A percentile compares a stretch with the other conserved stretches of the same genome.
phyloP scores from a whole-genome alignment of 352 stramenopile genomes.

The Phytophthora tubulina region DNA sequence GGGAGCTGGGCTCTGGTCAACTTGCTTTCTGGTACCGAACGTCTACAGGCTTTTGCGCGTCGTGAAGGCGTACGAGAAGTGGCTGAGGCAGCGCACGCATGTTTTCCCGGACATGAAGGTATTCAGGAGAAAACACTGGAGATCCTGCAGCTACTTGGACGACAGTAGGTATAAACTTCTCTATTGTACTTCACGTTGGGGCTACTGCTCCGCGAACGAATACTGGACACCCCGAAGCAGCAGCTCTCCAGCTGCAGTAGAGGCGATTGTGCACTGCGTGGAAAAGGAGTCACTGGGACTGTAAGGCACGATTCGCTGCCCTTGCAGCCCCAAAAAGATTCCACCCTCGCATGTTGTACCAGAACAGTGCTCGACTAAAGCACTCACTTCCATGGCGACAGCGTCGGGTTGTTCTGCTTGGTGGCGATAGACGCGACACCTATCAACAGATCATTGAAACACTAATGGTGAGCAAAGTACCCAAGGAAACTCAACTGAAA shows the following conservation, averaged over 20 bases:
- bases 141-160: constrained; percentile 65
- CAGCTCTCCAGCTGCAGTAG: constrained; percentile 33
- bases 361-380: constrained; percentile 52
- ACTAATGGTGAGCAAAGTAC: constrained; percentile 8
- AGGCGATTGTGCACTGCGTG: constrained; percentile 44
- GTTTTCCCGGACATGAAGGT: constrained; percentile 76
- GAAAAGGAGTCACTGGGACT: constrained; percentile 49
- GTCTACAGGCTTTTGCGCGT: constrained; percentile 65
- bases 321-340: constrained; percentile 60
- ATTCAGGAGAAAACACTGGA: constrained; percentile 86
- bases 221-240: constrained; percentile 59
- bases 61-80: constrained; percentile 85
- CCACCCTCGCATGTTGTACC: constrained; percentile 43
- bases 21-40: constrained; percentile 58
- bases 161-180: constrained; percentile 13
- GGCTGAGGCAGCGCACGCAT: constrained; percentile 79
- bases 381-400: constrained; percentile 47
- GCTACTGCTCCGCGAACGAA: constrained; percentile 45
- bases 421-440: constrained; percentile 54
- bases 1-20: constrained; percentile 80
- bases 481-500: neutral
- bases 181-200: constrained; percentile 25
- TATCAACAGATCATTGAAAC: constrained; percentile 28
- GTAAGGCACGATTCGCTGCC: constrained; percentile 47
- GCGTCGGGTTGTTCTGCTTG: constrained; percentile 8